Percentiles rank a stretch among this genome's conserved stretches.
phyloP scores from a whole-genome alignment of 345 rosid species.

The Euclidium syriacum region DNA sequence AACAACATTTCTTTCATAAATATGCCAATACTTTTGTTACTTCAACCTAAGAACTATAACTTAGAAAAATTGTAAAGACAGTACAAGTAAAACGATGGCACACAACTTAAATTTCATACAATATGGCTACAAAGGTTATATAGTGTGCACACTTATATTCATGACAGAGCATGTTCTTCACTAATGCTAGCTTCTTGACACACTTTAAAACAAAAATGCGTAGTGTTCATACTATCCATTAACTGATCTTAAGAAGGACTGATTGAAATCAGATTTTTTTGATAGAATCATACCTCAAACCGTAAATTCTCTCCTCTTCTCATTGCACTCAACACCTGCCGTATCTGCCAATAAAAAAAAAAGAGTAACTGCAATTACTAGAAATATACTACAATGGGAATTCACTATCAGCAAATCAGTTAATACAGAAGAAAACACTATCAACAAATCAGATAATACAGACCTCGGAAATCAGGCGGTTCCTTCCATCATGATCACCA shows the following conservation, averaged over 20 bases:
- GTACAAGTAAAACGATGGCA: neutral
- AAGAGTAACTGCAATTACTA: constrained; percentile 17
- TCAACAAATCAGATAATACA: neutral
- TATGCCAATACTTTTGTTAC: neutral
- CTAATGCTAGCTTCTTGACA: too few species aligned
- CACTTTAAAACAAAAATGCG: neutral
- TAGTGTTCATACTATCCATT: neutral
- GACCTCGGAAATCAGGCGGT: constrained; percentile 75
- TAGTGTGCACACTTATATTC: too few species aligned
- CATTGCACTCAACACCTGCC: constrained; percentile 84
- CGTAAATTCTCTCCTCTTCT: constrained; percentile 78
- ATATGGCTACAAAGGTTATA: too few species aligned
- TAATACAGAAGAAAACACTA: too few species aligned
- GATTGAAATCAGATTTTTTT: neutral
- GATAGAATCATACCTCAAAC: constrained; percentile 57
- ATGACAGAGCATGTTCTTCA: too few species aligned
- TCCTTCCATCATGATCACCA: constrained; percentile 67
- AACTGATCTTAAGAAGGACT: neutral
- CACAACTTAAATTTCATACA: neutral
- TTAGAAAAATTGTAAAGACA: neutral
- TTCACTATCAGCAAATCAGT: too few species aligned
- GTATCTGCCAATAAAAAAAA: constrained; percentile 50
- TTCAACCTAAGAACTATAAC: neutral
- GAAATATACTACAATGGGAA: neutral
- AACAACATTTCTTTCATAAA: neutral